These are phyloP conservation scores for Suillus discolor DNA, from an alignment of 768 basidiomycete species.

Conservation along the genomic window DNA sequence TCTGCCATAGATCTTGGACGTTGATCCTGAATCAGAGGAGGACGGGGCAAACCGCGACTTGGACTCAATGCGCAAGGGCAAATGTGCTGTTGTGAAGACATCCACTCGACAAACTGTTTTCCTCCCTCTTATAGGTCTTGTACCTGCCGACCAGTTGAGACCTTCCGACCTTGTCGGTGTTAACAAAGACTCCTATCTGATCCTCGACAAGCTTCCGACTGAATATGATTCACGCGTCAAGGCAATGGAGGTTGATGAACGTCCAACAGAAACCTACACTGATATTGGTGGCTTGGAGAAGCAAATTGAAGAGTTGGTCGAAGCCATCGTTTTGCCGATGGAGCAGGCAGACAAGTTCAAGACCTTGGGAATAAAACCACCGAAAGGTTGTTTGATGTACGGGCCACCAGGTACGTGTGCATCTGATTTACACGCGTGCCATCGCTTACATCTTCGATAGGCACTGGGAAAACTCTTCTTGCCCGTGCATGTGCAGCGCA, in stretches of 20 bases:
- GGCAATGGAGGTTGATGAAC: slow-evolving; percentile 99
- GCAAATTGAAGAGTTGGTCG: slow-evolving; percentile 98
- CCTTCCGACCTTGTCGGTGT: slow-evolving; percentile 97
- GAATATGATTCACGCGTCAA: slow-evolving; percentile 99
- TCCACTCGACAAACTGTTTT: slow-evolving; percentile 99
- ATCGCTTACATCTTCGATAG: slow-evolving; percentile 33
- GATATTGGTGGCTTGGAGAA: slow-evolving; percentile 99
- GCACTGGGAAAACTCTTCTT: slow-evolving; percentile 96
- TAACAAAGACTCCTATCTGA: slow-evolving; percentile 98
- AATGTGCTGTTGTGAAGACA: slow-evolving; percentile 99
- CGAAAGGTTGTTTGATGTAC: slow-evolving; percentile 98
- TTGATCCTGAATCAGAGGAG: slow-evolving; percentile 91
- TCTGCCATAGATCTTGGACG: slow-evolving; percentile 78
- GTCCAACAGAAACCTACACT: slow-evolving; percentile 96
- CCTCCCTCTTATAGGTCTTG: slow-evolving; percentile 96
- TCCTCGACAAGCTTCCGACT: slow-evolving; percentile 92
- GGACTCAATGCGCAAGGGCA: slow-evolving; percentile 94
- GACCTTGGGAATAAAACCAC: slow-evolving; percentile 95
- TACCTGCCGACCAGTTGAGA: slow-evolving; percentile 86
- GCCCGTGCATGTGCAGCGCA: slow-evolving; percentile 98
- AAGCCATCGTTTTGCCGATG: slow-evolving; percentile 98
- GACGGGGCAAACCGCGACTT: slow-evolving; percentile 96
- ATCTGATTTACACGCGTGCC: not conserved
- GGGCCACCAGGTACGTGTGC: slow-evolving; percentile 81
- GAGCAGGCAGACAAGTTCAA: slow-evolving; percentile 99